These are phyloP conservation scores for Geotrichum macrosporum DNA, from an alignment of 1,139 yeast species.

Conservation along the genomic window DNA sequence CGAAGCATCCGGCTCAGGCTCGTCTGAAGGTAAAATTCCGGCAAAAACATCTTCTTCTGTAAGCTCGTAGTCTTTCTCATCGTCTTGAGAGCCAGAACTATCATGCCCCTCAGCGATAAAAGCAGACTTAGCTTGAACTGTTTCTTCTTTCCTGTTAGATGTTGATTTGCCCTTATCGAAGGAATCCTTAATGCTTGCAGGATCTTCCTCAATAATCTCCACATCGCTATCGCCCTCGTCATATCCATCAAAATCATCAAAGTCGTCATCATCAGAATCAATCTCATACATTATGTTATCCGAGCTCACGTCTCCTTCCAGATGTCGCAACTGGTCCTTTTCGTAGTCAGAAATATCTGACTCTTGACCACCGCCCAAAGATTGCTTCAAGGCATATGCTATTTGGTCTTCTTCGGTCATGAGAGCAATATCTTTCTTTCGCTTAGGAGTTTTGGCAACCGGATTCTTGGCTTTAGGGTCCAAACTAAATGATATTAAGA, in stretches of 20 bases:
- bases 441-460: conserved; percentile 32
- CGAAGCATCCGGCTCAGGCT: conserved; percentile 56
- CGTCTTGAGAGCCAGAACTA: too few relatives aligned
- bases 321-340: too few relatives aligned
- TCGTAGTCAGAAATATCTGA: too few relatives aligned
- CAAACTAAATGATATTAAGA: conserved; percentile 57
- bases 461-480: conserved; percentile 69
- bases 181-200: too few relatives aligned
- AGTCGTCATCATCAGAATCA: conserved; percentile 25
- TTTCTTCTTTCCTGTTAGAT: too few relatives aligned
- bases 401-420: conserved; percentile 83
- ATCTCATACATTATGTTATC: not conserved
- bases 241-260: conserved; percentile 23
- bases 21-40: conserved; percentile 46
- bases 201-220: not conserved
- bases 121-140: too few relatives aligned
- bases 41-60: conserved; percentile 41
- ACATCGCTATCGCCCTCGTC: conserved; percentile 6
- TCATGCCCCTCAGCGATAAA: too few relatives aligned
- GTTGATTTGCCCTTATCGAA: not conserved
- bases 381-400: conserved; percentile 69
- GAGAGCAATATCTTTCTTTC: conserved; percentile 32
- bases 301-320: not conserved
- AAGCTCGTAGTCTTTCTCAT: conserved; percentile 17
- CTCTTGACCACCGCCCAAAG: conserved; percentile 46